Conservation (phyloP, 2,329 filamentous ascomycete genomes). For the Fusarium phyllophilum region DNA sequence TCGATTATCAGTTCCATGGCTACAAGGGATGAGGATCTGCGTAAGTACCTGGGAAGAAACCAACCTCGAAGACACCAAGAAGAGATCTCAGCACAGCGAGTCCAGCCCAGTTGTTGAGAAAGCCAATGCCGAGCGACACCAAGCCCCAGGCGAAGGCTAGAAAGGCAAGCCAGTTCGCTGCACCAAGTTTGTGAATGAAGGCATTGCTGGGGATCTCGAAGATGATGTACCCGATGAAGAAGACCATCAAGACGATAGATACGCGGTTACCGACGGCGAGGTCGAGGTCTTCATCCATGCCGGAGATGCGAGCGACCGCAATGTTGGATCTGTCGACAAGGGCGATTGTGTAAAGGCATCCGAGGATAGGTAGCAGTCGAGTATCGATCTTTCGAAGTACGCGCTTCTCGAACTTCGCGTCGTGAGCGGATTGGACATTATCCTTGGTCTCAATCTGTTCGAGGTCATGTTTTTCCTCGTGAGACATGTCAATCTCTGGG, state of each 20-base stretch:
- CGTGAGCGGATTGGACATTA: background rate
- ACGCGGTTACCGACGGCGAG: constrained; percentile 9
- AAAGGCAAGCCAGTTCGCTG: constrained; percentile 32
- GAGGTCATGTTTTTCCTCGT: constrained; percentile 1
- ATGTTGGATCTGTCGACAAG: constrained; percentile 31
- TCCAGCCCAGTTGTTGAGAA: constrained; percentile 13
- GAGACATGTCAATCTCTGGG: background rate
- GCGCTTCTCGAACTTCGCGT: constrained; percentile 25
- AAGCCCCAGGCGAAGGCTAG: constrained; percentile 18
- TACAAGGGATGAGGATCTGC: too few relatives aligned
- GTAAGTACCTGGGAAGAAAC: constrained; percentile 18
- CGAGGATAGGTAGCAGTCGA: constrained; percentile 23
- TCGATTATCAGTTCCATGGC: too few relatives aligned
- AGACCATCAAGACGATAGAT: constrained; percentile 25
- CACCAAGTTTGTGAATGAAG: constrained; percentile 27
- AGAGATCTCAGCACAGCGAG: constrained; percentile 15
- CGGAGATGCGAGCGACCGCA: constrained; percentile 28
- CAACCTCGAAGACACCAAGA: constrained; percentile 28
- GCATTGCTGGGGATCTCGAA: constrained; percentile 32
- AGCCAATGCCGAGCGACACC: constrained; percentile 25
- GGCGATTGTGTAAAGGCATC: constrained; percentile 30
- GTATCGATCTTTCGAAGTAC: constrained; percentile 20
- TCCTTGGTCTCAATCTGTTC: background rate
- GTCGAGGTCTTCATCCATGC: constrained; percentile 27
- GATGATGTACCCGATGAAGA: constrained; percentile 31